These are phyloP conservation scores for Rutstroemia sp. DNA, from an alignment of 2,329 filamentous ascomycete species.

Conservation along the genomic window DNA sequence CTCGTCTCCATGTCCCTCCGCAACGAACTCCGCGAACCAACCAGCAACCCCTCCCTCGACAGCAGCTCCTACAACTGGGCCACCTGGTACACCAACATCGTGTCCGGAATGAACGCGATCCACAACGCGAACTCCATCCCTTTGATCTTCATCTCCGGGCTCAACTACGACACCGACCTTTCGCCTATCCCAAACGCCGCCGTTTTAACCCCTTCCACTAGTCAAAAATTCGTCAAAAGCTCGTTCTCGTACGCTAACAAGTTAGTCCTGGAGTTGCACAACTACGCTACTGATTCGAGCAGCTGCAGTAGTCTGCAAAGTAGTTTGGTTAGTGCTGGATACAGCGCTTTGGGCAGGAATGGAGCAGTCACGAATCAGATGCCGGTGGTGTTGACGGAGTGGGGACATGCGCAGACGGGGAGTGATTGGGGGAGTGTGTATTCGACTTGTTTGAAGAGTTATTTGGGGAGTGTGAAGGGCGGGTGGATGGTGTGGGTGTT, in stretches of 20 bases:
- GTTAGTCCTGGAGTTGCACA: slow-evolving; percentile 40
- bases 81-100: slow-evolving; percentile 38
- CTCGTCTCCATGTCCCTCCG: slow-evolving; percentile 27
- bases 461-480: slow-evolving; percentile 32
- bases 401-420: slow-evolving; percentile 40
- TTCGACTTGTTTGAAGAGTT: slow-evolving; percentile 39
- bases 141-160: slow-evolving; percentile 41
- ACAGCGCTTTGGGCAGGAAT: slow-evolving; percentile 32
- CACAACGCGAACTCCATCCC: slow-evolving; percentile 36
- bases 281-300: not conserved
- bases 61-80: slow-evolving; percentile 35
- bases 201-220: slow-evolving; percentile 11
- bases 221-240: slow-evolving; percentile 28
- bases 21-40: slow-evolving; percentile 33
- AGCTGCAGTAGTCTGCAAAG: slow-evolving; percentile 26
- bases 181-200: slow-evolving; percentile 13
- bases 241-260: slow-evolving; percentile 36
- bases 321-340: slow-evolving; percentile 33
- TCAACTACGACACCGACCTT: slow-evolving; percentile 35
- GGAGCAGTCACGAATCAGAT: slow-evolving; percentile 27
- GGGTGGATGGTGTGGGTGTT: slow-evolving; percentile 56
- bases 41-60: slow-evolving; percentile 9
- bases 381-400: slow-evolving; percentile 37
- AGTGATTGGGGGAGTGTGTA: slow-evolving; percentile 40
- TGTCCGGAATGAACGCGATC: slow-evolving; percentile 34